Evolutionary conservation across 257 asterid species (phyloP), one percentile per base, ranked within the genome.

Genomic region (Cynanchum wilfordii): DNA sequence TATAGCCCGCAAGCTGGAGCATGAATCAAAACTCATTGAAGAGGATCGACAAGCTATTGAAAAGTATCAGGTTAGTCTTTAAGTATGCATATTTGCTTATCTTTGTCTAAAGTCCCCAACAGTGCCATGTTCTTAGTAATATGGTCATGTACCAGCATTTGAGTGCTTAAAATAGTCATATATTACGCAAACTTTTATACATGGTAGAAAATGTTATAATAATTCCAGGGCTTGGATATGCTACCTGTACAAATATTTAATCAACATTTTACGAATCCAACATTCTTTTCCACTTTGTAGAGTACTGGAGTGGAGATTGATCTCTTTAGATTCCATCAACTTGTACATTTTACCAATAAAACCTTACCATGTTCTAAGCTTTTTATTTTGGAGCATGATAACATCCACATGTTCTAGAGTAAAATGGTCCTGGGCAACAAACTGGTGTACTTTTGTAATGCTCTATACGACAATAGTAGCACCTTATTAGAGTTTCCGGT

Each of bases 1-100:
- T 79, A 86, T 91, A 67, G 92, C 97, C 77, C 84, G 98, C 79
- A 94, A 91, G 88, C 90, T 94, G 81, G 99, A 94, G 73, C 84
- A 81, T 57, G 99, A 94, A 79, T 91, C 99, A 12, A 91, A 87
- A 88, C 75, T 88, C 85, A 91, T 93, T 78, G 98, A 93, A 82
- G 92, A 87, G 78, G 96, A 89, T 67, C 93, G 97, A 63, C 73
- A 78, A 81, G 90, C 95, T 66, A 88, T 87, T 77, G 97, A 94
- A 58, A 89, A 90, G 86, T 87, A 91, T 80, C 97, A 94, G 99
- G 99, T 94, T 74, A 62, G 74, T 73, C 27, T 77, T 77, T 82
- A 56, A 71, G 40, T 62, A 47, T 79, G 62, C 50, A 29, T 16
- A 63, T 56, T 54, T 51, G 25, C 29, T 68, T 68, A 24, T 65